Base-by-base conservation (phyloP, 2,329 filamentous ascomycete genomes). In the Ramularia endophylla region DNA sequence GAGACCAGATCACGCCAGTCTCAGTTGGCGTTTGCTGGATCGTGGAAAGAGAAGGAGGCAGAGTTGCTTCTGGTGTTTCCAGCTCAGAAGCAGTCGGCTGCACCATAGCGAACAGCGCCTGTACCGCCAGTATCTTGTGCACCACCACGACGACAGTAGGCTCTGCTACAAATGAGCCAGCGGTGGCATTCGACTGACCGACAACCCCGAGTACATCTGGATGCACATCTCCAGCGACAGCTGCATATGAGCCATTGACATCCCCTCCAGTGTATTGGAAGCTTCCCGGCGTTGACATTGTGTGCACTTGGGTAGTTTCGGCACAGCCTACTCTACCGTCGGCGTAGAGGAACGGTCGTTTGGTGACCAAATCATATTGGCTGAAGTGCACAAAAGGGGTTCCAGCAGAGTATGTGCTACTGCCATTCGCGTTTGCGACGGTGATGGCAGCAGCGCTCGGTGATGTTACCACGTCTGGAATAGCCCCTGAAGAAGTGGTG, bases 341-440 rank as follows among this genome's bases (percentile, higher is more conserved):
- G 8, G 40, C 36, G 15, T 48, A 33, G 5, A 48, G 55, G 11
- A 52, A 52, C 3, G 50, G 47, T n/a, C 51, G 41, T 27, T 56
- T 56, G 19, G 44, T 59, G 36, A 65, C 62, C n/a, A 70, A 56
- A 42, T 70, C 65, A 43, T 69, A 70, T 4, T 56, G 55, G 13
- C 62, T 64, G 48, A 70, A 68, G 44, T 67, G 65, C 5, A 69
- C 60, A 33, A 69, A 66, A 1, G 67, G 64, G 1, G 66, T 68
- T 12, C 57, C 32, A 51, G 57, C 47, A 8, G 51, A 43, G 36
- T 50, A 53, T 8, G 51, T 54, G 27, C 34, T 40, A 30, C 29
- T 45, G 8, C 45, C 47, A 15, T 33, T 41, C 15, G 46, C 43
- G 27, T 51, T 49, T 3, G 43, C 40, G 12, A 61, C 39, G 2